Conservation (phyloP, 331 rosid species). For the Cydonia oblonga region DNA sequence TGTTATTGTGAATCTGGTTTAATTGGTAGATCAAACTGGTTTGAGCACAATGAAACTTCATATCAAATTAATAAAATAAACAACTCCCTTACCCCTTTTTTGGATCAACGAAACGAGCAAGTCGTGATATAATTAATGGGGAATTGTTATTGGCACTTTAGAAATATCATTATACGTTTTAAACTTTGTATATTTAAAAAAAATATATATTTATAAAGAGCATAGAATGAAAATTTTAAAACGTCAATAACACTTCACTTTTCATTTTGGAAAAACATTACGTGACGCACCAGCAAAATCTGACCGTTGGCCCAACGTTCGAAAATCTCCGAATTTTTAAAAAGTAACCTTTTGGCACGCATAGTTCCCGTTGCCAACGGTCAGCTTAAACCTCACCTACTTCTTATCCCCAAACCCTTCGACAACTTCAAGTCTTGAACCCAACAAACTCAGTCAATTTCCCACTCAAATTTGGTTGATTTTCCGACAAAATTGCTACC, state of each 20-base stretch:
- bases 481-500: not conserved
- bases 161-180: no score
- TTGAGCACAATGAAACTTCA: no score
- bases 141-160: no score
- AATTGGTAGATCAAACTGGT: no score
- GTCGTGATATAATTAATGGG: no score
- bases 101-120: not conserved
- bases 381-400: slow-evolving; percentile 1
- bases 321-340: slow-evolving; percentile 21
- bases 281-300: slow-evolving; percentile 16
- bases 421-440: not conserved
- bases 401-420: not conserved
- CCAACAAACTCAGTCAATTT: not conserved
- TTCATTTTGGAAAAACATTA: no score
- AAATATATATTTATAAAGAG: no score
- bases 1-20: no score
- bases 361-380: slow-evolving; percentile 54
- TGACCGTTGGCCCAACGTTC: slow-evolving; percentile 62
- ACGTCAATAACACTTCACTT: no score
- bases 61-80: not conserved
- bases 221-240: no score
- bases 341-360: not conserved
- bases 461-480: no score
- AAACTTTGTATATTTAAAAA: no score
- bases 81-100: not conserved